phyloP scores from a whole-genome alignment of 345 rosid genomes.

The Combretum micranthum region DNA sequence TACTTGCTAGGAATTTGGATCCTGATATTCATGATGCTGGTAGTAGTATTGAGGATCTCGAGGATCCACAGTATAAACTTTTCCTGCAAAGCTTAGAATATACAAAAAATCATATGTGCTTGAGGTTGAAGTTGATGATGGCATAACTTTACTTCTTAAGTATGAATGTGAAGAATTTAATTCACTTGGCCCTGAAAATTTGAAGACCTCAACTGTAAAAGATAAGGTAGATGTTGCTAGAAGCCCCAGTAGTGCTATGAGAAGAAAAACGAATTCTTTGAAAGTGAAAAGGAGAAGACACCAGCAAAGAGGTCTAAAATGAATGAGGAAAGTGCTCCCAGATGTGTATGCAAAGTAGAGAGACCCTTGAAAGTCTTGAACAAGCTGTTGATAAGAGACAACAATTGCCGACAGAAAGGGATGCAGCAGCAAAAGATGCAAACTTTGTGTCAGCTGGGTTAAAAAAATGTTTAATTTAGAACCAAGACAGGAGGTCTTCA shows the following conservation, averaged over 20 bases:
- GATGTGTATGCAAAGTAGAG: no score
- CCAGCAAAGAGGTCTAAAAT: background rate
- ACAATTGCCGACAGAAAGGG: conserved; percentile 3
- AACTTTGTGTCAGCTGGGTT: conserved; percentile 8
- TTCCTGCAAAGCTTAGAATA: conserved; percentile 27
- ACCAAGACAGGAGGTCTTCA: conserved; percentile 1
- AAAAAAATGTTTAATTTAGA: background rate
- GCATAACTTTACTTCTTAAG: conserved; percentile 12
- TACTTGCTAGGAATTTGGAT: no score
- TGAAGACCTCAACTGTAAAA: background rate
- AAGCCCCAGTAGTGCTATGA: conserved; percentile 6
- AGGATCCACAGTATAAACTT: conserved; percentile 28
- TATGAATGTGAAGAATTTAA: conserved; percentile 10
- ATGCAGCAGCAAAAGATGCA: conserved; percentile 6
- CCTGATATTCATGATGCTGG: conserved; percentile 2
- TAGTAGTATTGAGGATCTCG: conserved; percentile 1
- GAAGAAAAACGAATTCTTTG: background rate
- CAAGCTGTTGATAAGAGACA: conserved; percentile 12
- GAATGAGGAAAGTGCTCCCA: conserved; percentile 7
- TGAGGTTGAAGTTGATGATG: conserved; percentile 11
- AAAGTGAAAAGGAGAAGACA: background rate
- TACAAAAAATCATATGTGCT: conserved; percentile 23
- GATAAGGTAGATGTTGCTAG: conserved; percentile 1
- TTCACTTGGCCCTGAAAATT: background rate
- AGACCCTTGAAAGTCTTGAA: no score